These are phyloP conservation scores for Phoma sp. DNA, from an alignment of 2,329 filamentous ascomycete species.

Conservation along the genomic window DNA sequence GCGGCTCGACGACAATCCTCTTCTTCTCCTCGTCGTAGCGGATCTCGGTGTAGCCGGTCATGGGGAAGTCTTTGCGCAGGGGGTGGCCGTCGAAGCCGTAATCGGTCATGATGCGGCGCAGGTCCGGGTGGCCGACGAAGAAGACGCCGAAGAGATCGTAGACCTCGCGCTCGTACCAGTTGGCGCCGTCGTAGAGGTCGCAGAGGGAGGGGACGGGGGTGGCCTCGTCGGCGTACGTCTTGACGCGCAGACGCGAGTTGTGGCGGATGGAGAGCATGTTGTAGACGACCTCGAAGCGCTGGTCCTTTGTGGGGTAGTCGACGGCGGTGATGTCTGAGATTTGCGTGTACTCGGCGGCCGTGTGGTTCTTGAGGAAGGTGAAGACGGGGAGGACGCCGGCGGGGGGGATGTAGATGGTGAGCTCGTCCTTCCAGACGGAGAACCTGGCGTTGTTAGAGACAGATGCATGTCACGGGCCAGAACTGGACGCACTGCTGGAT, in stretches of 20 bases:
- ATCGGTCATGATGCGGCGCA: constrained; percentile 98
- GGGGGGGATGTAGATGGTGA: constrained; percentile 91
- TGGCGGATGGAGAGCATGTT: constrained; percentile 94
- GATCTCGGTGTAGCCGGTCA: constrained; percentile 98
- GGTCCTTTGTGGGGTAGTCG: constrained; percentile 92
- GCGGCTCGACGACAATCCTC: constrained; percentile 95
- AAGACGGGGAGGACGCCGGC: constrained; percentile 89
- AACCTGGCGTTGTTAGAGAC: constrained; percentile 58
- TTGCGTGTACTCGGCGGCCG: constrained; percentile 94
- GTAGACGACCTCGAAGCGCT: constrained; percentile 98
- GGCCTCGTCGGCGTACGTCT: constrained; percentile 98
- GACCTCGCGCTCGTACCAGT: constrained; percentile 98
- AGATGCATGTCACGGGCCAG: background rate
- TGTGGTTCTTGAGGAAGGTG: constrained; percentile 96
- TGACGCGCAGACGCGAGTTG: constrained; percentile 95
- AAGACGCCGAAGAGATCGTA: constrained; percentile 98
- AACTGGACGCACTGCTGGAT: constrained; percentile 73
- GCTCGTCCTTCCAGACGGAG: constrained; percentile 99
- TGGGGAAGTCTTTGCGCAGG: constrained; percentile 94
- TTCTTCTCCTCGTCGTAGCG: constrained; percentile 99
- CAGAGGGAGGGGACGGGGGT: constrained; percentile 90
- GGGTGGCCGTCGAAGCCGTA: constrained; percentile 99
- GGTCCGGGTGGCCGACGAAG: constrained; percentile 92
- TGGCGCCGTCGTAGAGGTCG: constrained; percentile 87
- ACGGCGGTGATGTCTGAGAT: constrained; percentile 91